These are phyloP conservation scores for Phytophthora capsici DNA, from an alignment of 352 stramenopile species.

Conservation along the genomic window DNA sequence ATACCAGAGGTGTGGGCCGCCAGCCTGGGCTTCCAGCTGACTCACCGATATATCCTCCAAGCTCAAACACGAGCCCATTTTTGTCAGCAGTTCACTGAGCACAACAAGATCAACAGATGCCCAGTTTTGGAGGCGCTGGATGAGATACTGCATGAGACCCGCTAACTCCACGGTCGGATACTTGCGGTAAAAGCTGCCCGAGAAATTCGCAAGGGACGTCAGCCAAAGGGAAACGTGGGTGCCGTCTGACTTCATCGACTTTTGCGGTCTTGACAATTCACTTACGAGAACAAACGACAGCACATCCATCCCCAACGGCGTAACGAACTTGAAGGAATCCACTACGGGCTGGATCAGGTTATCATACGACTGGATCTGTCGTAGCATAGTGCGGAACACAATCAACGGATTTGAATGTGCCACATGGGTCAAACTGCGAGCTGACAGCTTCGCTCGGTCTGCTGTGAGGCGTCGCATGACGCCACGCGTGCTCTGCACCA, in stretches of 20 bases:
- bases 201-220: constrained; percentile 93
- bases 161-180: constrained; percentile 93
- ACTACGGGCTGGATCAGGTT: constrained; percentile 97
- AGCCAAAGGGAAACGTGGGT: constrained; percentile 95
- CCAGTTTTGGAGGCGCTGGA: constrained; percentile 87
- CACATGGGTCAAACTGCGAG: constrained; percentile 84
- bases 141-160: constrained; percentile 92
- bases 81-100: constrained; percentile 87
- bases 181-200: constrained; percentile 94
- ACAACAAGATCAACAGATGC: constrained; percentile 87
- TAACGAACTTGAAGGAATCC: constrained; percentile 95
- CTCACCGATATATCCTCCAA: constrained; percentile 87
- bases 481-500: constrained; percentile 70
- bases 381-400: constrained; percentile 94
- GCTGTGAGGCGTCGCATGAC: constrained; percentile 86
- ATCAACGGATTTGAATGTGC: constrained; percentile 94
- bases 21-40: constrained; percentile 85
- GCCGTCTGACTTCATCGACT: constrained; percentile 87
- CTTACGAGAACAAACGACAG: constrained; percentile 93
- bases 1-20: constrained; percentile 80
- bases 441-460: constrained; percentile 80
- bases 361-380: constrained; percentile 97
- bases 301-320: constrained; percentile 93
- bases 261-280: constrained; percentile 85
- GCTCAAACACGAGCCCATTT: constrained; percentile 89